Percentiles rank a stretch among this genome's conserved stretches.
These are phyloP conservation scores for Phytophthora cactorum DNA, from an alignment of 352 stramenopile genomes.

Conservation along the genomic window DNA sequence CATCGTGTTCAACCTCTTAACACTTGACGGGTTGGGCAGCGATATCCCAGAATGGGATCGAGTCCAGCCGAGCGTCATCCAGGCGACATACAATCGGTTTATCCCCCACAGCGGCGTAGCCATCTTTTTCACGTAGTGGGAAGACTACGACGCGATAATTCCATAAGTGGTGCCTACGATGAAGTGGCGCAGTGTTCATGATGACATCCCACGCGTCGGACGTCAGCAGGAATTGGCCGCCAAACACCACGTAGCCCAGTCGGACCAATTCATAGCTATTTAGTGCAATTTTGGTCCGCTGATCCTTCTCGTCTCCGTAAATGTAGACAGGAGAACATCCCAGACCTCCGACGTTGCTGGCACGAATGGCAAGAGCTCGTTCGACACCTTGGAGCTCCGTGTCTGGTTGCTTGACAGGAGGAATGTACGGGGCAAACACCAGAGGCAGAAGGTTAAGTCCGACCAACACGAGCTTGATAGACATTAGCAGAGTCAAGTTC, in stretches of 20 bases:
- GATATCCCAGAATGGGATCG: constrained; percentile 35
- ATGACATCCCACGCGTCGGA: constrained; percentile 44
- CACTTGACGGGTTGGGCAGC: constrained; percentile 33
- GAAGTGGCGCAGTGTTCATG: constrained; percentile 20
- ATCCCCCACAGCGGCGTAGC: constrained; percentile 22
- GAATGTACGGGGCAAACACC: constrained; percentile 32
- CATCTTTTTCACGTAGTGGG: constrained; percentile 28
- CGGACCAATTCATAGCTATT: constrained; percentile 48
- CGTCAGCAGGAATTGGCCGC: constrained; percentile 30
- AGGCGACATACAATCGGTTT: constrained; percentile 42
- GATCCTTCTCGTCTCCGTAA: constrained; percentile 11
- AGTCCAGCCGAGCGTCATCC: constrained; percentile 31
- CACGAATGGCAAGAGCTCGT: constrained; percentile 33
- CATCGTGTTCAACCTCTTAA: constrained; percentile 1
- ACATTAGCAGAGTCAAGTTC: constrained; percentile 42
- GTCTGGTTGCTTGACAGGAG: constrained; percentile 31
- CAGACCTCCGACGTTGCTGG: constrained; percentile 33
- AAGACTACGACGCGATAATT: constrained; percentile 43
- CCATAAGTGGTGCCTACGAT: constrained; percentile 34
- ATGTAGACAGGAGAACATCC: constrained; percentile 36
- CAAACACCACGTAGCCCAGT: constrained; percentile 46
- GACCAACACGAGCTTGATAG: constrained; percentile 50
- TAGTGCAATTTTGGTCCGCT: constrained; percentile 18
- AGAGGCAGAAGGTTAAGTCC: constrained; percentile 46
- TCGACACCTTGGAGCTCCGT: constrained; percentile 27